Evolutionary conservation across 148 eudicot genomes (phyloP), one percentile per base, ranked within the genome.

Genomic region (Rhododendron henanense): DNA sequence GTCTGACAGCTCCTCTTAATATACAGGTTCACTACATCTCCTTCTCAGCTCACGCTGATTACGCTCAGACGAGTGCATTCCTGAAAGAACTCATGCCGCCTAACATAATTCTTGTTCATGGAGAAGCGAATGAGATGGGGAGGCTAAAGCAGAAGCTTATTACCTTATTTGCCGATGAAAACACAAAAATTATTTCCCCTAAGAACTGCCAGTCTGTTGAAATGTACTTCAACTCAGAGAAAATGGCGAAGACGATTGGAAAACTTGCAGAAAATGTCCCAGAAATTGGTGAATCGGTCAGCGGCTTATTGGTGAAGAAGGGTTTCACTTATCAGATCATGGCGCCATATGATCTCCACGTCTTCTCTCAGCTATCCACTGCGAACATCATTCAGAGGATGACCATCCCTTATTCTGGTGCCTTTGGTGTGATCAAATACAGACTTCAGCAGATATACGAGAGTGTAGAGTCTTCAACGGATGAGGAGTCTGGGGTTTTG

Each of bases 11-110:
- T 76, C 97, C 99, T 85, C 93, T 96, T 28, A 94, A 96, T 86
- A 96, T 96, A 96, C 89, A 87, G 83, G 96, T 96, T 25, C 94
- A 93, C 89, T 96, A 96, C 89, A 96, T 96, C 63, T 96, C 99
- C 37, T 96, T 96, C 89, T 95, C 99, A n/a, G 99, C 99, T 89
- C 99, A 96, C 19, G 99, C 99, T 0, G 99, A 96, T 86, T 95
- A 85, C 86, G 91, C 94, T 51, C 94, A 96, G 86, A 96, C 99
- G 63, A 96, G 95, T 83, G 67, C 93, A 15, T 96, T 96, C 90
- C 84, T 96, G 88, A 93, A 92, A 87, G 98, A 96, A 84, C 95
- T 96, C 35, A 95, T 94, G 97, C 99, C 98, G 73, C 98, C 99
- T 2, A 96, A 96, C 90, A 94, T 96, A n/a, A 91, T 96, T 80